Evolutionary conservation across 345 rosid genomes (phyloP), one percentile per base, ranked within the genome.

Genomic region (Euphorbia tirucalli): DNA sequence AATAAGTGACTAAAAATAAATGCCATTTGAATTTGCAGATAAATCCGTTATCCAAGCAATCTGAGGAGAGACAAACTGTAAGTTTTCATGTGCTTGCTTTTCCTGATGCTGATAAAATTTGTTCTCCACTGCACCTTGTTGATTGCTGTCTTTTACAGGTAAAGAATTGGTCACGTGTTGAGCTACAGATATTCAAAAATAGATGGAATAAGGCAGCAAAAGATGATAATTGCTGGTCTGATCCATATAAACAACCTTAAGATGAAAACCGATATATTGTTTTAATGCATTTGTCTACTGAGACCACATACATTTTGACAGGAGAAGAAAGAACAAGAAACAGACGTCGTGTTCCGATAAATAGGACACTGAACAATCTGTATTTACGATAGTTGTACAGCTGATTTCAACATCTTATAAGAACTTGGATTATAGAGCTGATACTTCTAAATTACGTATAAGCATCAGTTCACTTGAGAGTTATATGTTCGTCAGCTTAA

Each of bases 131-230:
- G 2, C 28, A 22, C 14, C 37, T 7, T 14, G 11, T n/a, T 52
- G 19, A 19, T 8, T 62, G 3, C 41, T 68, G 28, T 68, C 19
- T 62, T 75, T 32, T 31, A 52, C 85, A 89, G 95, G 87, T 87
- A 21, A 79, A 74, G 60, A 80, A 82, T 25, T 80, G 77, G 77
- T 75, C 86, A 22, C 81, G 56, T 18, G 68, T 78, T 5, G 92
- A 92, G 50, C 64, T 83, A 66, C 87, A 80, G 81, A 78, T 82
- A 61, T 88, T 88, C 77, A 80, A 77, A 75, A 78, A 71, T n/a
- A 86, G 97, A 81, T 92, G 97, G 96, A 84, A 62, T 55, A 87
- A 78, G 44, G 92, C 97, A 7, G 79, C 78, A 22, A 78, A 84
- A 65, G 80, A 85, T 11, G 97, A 92, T 73, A 61, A 79, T 7